Evolutionary conservation across 2,329 filamentous ascomycete species (phyloP), one percentile per base, ranked within the genome.

Genomic region (Fusarium stilboides): DNA sequence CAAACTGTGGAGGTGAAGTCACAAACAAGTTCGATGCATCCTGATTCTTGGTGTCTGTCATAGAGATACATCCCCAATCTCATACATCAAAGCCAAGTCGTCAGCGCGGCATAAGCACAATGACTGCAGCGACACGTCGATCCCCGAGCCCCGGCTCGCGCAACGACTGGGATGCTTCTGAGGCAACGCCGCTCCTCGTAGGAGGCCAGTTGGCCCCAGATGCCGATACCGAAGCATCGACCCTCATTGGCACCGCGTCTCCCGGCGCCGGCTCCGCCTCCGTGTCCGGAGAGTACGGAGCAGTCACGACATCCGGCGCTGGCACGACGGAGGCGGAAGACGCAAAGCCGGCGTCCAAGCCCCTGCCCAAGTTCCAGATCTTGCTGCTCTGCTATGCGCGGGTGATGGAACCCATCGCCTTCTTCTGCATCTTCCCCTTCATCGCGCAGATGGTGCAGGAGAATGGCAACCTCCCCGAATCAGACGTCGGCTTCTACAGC

Each of bases 371-470:
- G 65, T 54, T 76, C n/a, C 93, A 95, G 77, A 89, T 96, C 53
- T 77, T 91, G 33, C 78, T 92, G 13, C 87, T 96, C 14, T 95
- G 92, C 82, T 92, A 89, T 76, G 89, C 90, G 3, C 88, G 92
- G 8, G 76, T 92, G 26, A 83, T 93, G 44, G 93, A 95, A 74
- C 92, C 93, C 1, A 86, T 94, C 40, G 91, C 92, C n/a, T 95
- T 93, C 81, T 95, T 94, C 82, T 89, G 86, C 76, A 93, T 95
- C 77, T 92, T 95, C 73, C 91, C 92, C 1, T 95, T 92, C 79
- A 87, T 96, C 78, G 93, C 90, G 74, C 83, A 91, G 75, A 95
- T 95, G 92, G 89, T 93, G 37, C 82, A 87, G 77, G 83, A 87
- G 58, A 91, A 89, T 61, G 92, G 91, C 12, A 74, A 83, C 13